Evolutionary conservation across 108 stramenopile genomes (phyloP), one percentile per base, ranked within the genome.

Genomic region (Skeletonema grethae): DNA sequence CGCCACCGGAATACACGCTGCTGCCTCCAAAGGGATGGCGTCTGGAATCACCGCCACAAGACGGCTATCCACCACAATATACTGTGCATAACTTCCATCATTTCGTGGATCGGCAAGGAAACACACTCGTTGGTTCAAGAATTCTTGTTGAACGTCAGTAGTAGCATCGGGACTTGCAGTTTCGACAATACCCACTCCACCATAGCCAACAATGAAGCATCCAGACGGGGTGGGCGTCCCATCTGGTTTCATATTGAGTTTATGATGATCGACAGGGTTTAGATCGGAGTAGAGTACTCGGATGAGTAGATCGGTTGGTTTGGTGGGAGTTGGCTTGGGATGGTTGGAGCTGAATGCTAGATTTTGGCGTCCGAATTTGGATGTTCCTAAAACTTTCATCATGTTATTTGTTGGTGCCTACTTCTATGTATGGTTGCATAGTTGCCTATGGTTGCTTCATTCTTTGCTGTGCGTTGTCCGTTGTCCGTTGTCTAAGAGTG

Each of bases 231-330:
- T 60, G 11, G 71, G 61, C 13, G 36, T 38, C 22, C 61, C 69
- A 32, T 32, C 62, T 12, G 57, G 63, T 22, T 63, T 66, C 16
- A 58, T 46, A 22, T 45, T 60, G 5, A 84, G 62, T 48, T 86
- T 86, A 39, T 86, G 86, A 22, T 81, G 60, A 61, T 86, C 86
- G 10, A 86, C 86, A 11, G 86, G 86, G 56, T 86, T 86, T 24
- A 82, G 38, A 36, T 86, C 86, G 32, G 70, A 48, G 46, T 69
- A 80, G n/a, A 39, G 30, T 6, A 86, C 80, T 32, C 61, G 36
- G 43, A 85, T 67, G 12, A 78, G 58, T 1, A 85, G 65, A 29
- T 65, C 80, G 75, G 46, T 77, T 36, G 65, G 66, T 20, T 25
- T 38, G 7, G 18, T 63, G 28, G 39, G 31, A 11, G 11, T 10